Percentiles rank a stretch among this genome's conserved stretches.
Conservation (phyloP, 495 filamentous ascomycete species). For the Staphylotrichum longicolle region DNA sequence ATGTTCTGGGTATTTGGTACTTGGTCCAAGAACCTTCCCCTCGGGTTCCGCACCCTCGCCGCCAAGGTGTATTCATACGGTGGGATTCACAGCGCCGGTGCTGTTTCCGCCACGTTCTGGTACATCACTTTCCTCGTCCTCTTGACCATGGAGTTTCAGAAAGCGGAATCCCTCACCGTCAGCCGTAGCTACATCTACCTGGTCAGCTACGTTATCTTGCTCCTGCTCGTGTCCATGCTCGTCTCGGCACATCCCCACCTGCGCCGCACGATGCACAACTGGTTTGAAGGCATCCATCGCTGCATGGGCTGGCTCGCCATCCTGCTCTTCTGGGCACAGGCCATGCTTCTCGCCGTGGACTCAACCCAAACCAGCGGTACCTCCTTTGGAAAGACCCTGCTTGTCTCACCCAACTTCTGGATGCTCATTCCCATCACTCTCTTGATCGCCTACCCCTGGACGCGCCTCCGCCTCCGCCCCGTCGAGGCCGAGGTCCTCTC, state of each 20-base stretch:
- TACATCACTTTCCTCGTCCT: conserved; percentile 53
- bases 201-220: conserved; percentile 44
- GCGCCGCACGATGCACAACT: conserved; percentile 56
- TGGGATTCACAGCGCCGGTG: conserved; percentile 72
- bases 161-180: conserved; percentile 37
- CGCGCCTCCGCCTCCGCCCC: conserved; percentile 58
- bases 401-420: conserved; percentile 64
- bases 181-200: conserved; percentile 51
- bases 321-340: conserved; percentile 58
- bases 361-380: conserved; percentile 13
- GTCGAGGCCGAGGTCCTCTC: conserved; percentile 65
- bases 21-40: conserved; percentile 57
- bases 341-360: conserved; percentile 30
- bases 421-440: conserved; percentile 59
- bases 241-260: conserved; percentile 52
- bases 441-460: conserved; percentile 65
- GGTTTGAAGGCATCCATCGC: conserved; percentile 66
- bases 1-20: conserved; percentile 61
- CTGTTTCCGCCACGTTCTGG: conserved; percentile 66
- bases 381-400: conserved; percentile 39
- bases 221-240: conserved; percentile 42
- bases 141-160: conserved; percentile 41
- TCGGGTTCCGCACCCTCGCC: conserved; percentile 60
- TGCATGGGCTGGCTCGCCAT: conserved; percentile 64
- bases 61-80: conserved; percentile 78